A percentile compares a stretch with the other conserved stretches of the same genome.
phyloP scores from a whole-genome alignment of 331 rosid genomes.

The Pyrus hybrid region DNA sequence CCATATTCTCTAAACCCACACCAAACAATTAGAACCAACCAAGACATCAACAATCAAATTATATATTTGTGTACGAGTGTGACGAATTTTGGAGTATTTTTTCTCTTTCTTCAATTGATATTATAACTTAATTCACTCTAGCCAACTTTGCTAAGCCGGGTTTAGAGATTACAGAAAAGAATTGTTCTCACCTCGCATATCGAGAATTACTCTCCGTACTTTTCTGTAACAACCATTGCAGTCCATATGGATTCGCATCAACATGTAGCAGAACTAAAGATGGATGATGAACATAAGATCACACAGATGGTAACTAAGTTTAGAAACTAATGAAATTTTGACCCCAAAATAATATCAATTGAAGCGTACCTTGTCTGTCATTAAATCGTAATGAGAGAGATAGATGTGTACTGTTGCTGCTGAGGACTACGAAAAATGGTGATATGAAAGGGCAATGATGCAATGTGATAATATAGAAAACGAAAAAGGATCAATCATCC shows the following conservation, averaged over 20 bases:
- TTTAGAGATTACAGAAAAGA: not conserved
- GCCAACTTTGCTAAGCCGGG: too few species aligned
- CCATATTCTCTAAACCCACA: too few species aligned
- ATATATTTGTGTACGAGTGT: too few species aligned
- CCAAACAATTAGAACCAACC: too few species aligned
- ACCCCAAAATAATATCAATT: not conserved
- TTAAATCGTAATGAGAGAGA: conserved; percentile 3
- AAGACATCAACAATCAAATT: too few species aligned
- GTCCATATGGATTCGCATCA: conserved; percentile 63
- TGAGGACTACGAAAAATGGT: conserved; percentile 17
- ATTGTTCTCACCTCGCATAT: conserved; percentile 46
- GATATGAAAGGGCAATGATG: conserved; percentile 9
- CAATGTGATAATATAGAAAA: conserved; percentile 13
- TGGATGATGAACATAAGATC: not conserved
- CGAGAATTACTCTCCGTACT: conserved; percentile 45
- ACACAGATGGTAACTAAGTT: not conserved
- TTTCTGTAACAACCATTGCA: conserved; percentile 67
- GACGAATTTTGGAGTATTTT: too few species aligned
- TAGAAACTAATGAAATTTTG: not conserved
- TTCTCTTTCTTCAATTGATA: too few species aligned
- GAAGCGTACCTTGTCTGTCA: conserved; percentile 39
- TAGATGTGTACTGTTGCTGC: not conserved
- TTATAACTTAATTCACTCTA: too few species aligned
- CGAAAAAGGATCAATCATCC: conserved; percentile 17
- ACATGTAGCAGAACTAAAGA: conserved; percentile 52